Conservation (phyloP, 371 early-diverging fungal genomes). For the Rhizopus sp. region DNA sequence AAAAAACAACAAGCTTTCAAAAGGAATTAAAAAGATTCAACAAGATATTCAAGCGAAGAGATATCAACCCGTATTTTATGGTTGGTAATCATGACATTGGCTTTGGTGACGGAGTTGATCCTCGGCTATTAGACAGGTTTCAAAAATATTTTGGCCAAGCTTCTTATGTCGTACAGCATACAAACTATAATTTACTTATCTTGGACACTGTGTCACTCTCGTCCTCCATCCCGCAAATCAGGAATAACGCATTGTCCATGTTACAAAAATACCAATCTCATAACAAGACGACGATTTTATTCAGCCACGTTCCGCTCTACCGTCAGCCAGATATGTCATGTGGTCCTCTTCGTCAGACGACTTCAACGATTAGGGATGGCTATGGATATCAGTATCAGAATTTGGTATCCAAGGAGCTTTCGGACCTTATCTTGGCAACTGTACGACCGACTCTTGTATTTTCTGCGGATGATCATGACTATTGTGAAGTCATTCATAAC, state of each 20-base stretch:
- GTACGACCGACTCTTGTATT: conserved; percentile 74
- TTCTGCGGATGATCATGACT: conserved; percentile 94
- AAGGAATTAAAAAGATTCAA: conserved; percentile 32
- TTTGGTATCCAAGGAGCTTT: conserved; percentile 58
- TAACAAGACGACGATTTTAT: conserved; percentile 56
- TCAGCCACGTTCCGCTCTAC: conserved; percentile 84
- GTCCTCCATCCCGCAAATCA: conserved; percentile 33
- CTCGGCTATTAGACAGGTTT: conserved; percentile 55
- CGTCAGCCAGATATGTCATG: conserved; percentile 66
- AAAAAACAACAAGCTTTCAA: conserved; percentile 8
- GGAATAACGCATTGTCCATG: conserved; percentile 51
- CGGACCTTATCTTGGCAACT: conserved; percentile 56
- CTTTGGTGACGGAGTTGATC: conserved; percentile 73
- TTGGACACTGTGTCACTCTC: conserved; percentile 83
- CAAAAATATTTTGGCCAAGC: conserved; percentile 63
- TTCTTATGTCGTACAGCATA: conserved; percentile 62
- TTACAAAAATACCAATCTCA: conserved; percentile 14
- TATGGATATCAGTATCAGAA: conserved; percentile 87
- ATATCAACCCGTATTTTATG: conserved; percentile 43
- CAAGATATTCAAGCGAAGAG: conserved; percentile 23
- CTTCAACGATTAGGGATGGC: conserved; percentile 47
- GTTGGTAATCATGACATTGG: conserved; percentile 95
- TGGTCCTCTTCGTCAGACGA: conserved; percentile 65
- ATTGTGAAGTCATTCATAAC: conserved; percentile 61
- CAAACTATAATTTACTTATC: conserved; percentile 65